Conservation (phyloP, 495 filamentous ascomycete species). For the Aspergillus homomorphus region DNA sequence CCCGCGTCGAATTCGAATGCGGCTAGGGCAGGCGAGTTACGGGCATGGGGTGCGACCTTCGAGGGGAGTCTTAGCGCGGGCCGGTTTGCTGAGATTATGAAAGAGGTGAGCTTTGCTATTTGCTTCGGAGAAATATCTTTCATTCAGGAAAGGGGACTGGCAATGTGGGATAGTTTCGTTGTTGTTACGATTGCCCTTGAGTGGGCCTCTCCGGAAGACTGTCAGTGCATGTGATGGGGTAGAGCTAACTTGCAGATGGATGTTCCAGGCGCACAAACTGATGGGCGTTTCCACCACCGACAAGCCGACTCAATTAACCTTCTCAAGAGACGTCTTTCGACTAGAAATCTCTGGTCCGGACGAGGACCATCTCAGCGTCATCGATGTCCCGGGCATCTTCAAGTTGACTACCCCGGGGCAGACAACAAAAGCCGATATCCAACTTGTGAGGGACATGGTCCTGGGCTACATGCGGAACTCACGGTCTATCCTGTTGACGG, state of each 20-base stretch:
- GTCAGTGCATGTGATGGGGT: too few relatives aligned
- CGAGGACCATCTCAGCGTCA: conserved; percentile 56
- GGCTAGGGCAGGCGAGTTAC: conserved; percentile 18
- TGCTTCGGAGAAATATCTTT: background rate
- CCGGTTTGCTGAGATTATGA: conserved; percentile 20
- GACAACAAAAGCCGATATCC: conserved; percentile 49
- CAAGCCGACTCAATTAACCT: conserved; percentile 27
- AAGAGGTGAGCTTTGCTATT: conserved; percentile 21
- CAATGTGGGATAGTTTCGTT: too few relatives aligned
- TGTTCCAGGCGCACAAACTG: conserved; percentile 23
- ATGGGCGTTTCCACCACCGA: conserved; percentile 30
- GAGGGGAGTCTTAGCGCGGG: conserved; percentile 10
- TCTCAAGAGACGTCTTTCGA: conserved; percentile 56
- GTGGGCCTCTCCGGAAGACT: too few relatives aligned
- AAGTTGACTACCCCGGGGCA: conserved; percentile 47
- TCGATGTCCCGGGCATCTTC: conserved; percentile 65
- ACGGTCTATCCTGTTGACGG: conserved; percentile 56
- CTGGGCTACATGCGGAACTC: conserved; percentile 49
- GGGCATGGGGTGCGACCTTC: conserved; percentile 18
- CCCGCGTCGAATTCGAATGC: conserved; percentile 14
- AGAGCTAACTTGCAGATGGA: conserved; percentile 5
- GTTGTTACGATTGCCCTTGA: too few relatives aligned
- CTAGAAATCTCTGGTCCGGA: conserved; percentile 58
- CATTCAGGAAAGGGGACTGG: too few relatives aligned
- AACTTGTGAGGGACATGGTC: conserved; percentile 52